Evolutionary conservation across 1,284 basidiomycete genomes (phyloP).

Genomic region (Lentinula novae-zelandiae): DNA sequence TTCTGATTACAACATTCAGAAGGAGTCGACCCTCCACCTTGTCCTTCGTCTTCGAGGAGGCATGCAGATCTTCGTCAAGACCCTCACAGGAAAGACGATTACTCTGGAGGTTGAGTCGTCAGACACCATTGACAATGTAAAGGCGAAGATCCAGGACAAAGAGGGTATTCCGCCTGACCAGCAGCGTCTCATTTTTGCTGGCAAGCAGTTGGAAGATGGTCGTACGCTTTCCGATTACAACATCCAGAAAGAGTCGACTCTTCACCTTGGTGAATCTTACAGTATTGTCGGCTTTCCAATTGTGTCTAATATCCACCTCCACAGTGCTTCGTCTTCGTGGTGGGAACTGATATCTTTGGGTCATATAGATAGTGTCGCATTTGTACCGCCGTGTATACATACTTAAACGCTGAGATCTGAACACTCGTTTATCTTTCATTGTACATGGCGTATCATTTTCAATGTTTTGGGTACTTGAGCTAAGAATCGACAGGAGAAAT

Average conservation of each 20-base stretch:
- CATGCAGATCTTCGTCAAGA: slow-evolving; percentile 75
- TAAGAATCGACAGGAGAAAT: not conserved
- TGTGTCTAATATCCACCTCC: slow-evolving; percentile 28
- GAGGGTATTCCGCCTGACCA: slow-evolving; percentile 13
- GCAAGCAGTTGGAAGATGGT: slow-evolving; percentile 11
- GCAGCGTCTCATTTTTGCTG: slow-evolving; percentile 12
- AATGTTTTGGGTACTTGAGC: too few species aligned
- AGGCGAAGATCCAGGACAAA: slow-evolving; percentile 12
- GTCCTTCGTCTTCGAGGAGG: slow-evolving; percentile 68
- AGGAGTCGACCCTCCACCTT: slow-evolving; percentile 69
- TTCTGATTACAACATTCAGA: slow-evolving; percentile 78
- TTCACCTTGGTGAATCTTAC: slow-evolving; percentile 34
- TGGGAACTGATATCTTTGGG: slow-evolving; percentile 36
- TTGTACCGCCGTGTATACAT: slow-evolving; percentile 15
- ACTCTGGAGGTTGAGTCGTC: slow-evolving; percentile 87
- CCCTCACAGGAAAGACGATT: slow-evolving; percentile 82
- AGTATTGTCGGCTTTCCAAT: slow-evolving; percentile 49
- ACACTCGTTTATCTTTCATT: slow-evolving; percentile 23
- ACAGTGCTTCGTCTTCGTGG: slow-evolving; percentile 78
- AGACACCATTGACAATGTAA: slow-evolving; percentile 12
- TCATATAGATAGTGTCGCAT: slow-evolving; percentile 23
- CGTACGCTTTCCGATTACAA: slow-evolving; percentile 63
- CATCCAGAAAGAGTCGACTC: slow-evolving; percentile 68
- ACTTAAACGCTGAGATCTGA: not conserved
- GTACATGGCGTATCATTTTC: too few species aligned